Evolutionary conservation across 192 early-diverging fungal genomes (phyloP).

Genomic region (Phycomyces nitens): DNA sequence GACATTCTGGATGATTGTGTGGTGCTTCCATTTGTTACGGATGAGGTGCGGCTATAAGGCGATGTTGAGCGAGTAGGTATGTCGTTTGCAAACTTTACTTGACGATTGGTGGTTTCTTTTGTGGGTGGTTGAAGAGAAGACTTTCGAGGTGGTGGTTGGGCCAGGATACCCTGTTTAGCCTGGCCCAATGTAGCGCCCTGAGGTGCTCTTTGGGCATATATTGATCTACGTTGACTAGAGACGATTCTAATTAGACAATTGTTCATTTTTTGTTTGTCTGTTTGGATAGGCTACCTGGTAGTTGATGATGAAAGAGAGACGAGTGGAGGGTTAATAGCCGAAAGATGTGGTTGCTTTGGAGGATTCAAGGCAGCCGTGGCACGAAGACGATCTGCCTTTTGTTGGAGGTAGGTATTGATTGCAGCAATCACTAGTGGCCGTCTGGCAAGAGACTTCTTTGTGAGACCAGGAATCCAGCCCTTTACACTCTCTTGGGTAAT

Average conservation of each 20-base stretch:
- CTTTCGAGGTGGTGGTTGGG: slow-evolving; percentile 36
- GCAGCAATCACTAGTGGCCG: slow-evolving; percentile 47
- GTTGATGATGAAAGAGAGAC: too few relatives aligned
- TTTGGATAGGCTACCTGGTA: too few relatives aligned
- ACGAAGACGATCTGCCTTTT: slow-evolving; percentile 39
- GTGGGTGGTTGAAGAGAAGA: slow-evolving; percentile 24
- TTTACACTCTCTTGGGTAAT: slow-evolving; percentile 48
- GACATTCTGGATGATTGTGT: neutral
- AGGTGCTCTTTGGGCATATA: neutral
- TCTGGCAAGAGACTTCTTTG: slow-evolving; percentile 46
- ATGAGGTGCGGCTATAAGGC: neutral
- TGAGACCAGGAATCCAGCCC: slow-evolving; percentile 54
- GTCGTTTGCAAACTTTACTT: slow-evolving; percentile 16
- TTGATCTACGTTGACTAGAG: too few relatives aligned
- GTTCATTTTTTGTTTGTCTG: too few relatives aligned
- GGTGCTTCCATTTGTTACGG: neutral
- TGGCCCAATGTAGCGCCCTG: neutral
- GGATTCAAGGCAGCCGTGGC: slow-evolving; percentile 18
- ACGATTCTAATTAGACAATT: too few relatives aligned
- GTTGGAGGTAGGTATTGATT: slow-evolving; percentile 50
- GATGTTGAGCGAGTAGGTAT: neutral
- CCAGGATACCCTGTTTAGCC: neutral
- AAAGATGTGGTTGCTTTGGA: neutral
- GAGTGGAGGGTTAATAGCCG: slow-evolving; percentile 18
- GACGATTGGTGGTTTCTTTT: neutral